A percentile compares a stretch with the other conserved stretches of the same genome.
Conservation (phyloP, 2,329 filamentous ascomycete genomes). For the Pleoardoris graminearum region DNA sequence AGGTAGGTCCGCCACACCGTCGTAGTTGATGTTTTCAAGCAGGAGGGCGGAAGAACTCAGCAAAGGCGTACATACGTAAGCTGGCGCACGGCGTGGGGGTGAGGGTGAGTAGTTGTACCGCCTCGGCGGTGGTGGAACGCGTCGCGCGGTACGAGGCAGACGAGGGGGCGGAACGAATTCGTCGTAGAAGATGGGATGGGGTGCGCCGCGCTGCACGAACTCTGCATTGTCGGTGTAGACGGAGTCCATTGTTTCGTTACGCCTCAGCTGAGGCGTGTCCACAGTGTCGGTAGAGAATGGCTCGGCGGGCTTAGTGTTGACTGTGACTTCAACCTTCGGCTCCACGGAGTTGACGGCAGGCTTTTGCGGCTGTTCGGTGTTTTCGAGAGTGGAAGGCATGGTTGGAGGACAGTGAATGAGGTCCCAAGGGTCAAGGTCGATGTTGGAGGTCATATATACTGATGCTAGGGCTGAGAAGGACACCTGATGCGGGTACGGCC, state of each 20-base stretch:
- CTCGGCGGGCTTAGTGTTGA: constrained; percentile 15
- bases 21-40: constrained; percentile 21
- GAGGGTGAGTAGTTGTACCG: constrained; percentile 11
- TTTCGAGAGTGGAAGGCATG: constrained; percentile 8
- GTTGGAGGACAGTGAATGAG: constrained; percentile 14
- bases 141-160: constrained; percentile 12
- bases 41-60: constrained; percentile 21
- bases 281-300: constrained; percentile 8
- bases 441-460: constrained; percentile 22
- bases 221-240: constrained; percentile 8
- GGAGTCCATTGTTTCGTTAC: neutral
- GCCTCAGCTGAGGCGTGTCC: constrained; percentile 10
- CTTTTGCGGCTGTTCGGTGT: neutral
- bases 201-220: neutral
- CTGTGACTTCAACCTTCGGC: constrained; percentile 15
- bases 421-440: constrained; percentile 25
- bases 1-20: constrained; percentile 25
- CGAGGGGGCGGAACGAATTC: constrained; percentile 9
- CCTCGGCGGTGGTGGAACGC: constrained; percentile 9
- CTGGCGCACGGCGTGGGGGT: constrained; percentile 1
- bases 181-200: neutral
- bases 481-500: neutral
- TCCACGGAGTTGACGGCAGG: neutral
- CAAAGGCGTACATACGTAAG: neutral
- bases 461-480: neutral